Evolutionary conservation across 2,329 filamentous ascomycete species (phyloP).

Genomic region (Venturia aucupariae): DNA sequence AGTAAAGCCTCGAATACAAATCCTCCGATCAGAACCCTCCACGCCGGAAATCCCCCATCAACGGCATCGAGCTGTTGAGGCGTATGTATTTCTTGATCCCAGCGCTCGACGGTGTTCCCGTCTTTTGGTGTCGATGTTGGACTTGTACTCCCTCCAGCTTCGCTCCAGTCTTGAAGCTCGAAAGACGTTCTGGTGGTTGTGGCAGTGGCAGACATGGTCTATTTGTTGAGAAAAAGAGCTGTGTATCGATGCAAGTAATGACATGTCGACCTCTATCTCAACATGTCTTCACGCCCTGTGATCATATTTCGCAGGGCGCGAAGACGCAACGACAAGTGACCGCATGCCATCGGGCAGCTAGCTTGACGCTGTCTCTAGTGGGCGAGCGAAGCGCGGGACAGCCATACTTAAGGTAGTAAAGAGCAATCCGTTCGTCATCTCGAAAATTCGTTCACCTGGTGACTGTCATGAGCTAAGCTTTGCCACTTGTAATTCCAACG

Average conservation of each 20-base stretch:
- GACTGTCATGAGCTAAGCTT: no score
- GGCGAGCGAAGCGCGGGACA: background rate
- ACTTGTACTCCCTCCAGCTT: background rate
- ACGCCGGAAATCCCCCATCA: constrained; percentile 43
- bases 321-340: background rate
- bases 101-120: background rate
- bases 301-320: background rate
- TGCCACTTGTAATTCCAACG: no score
- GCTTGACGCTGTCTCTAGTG: background rate
- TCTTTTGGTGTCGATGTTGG: background rate
- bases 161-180: constrained; percentile 1
- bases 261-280: background rate
- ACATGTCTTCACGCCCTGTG: background rate
- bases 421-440: background rate
- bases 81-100: background rate
- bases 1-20: constrained; percentile 46
- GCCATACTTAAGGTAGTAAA: no score
- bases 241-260: background rate
- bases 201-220: background rate
- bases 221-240: no score
- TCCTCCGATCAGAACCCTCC: constrained; percentile 41
- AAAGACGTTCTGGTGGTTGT: background rate
- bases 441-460: background rate
- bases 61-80: background rate
- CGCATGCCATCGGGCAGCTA: background rate